Conservation (phyloP, 1,284 basidiomycete species). For the Fomitopsis palustris region DNA sequence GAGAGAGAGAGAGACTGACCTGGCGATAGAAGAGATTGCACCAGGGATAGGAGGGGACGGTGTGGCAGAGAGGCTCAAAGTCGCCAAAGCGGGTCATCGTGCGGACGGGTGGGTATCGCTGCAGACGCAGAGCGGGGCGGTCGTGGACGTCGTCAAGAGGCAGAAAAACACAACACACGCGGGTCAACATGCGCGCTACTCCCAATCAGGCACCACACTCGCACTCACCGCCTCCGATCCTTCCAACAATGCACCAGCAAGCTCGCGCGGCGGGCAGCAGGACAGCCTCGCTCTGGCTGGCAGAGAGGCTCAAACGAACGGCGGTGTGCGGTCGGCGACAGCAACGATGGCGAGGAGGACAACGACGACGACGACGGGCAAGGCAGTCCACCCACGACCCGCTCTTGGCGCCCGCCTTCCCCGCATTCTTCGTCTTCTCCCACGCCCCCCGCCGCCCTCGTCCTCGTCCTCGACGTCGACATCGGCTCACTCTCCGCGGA, state of each 20-base stretch:
- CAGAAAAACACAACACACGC: background rate
- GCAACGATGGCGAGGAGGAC: background rate
- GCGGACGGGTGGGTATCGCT: background rate
- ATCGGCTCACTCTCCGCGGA: background rate
- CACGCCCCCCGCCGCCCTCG: background rate
- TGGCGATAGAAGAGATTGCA: slow-evolving; percentile 72
- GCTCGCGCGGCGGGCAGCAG: background rate
- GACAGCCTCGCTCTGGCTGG: background rate
- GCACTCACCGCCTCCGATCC: background rate
- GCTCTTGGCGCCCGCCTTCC: background rate
- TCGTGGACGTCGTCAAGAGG: background rate
- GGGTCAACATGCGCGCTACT: background rate
- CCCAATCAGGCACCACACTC: background rate
- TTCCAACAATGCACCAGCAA: background rate
- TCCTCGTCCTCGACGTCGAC: background rate
- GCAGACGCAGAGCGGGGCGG: background rate
- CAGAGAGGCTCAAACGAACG: background rate
- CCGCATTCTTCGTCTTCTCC: background rate
- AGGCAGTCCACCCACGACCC: background rate
- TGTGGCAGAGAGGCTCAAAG: slow-evolving; percentile 52
- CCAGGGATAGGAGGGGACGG: slow-evolving; percentile 64
- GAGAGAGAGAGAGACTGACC: slow-evolving; percentile 24
- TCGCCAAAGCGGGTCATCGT: slow-evolving; percentile 57
- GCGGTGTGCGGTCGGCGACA: background rate
- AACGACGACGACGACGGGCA: background rate